phyloP scores from a whole-genome alignment of 2,329 filamentous ascomycete species.

The Pseudogymnoascus sp. region DNA sequence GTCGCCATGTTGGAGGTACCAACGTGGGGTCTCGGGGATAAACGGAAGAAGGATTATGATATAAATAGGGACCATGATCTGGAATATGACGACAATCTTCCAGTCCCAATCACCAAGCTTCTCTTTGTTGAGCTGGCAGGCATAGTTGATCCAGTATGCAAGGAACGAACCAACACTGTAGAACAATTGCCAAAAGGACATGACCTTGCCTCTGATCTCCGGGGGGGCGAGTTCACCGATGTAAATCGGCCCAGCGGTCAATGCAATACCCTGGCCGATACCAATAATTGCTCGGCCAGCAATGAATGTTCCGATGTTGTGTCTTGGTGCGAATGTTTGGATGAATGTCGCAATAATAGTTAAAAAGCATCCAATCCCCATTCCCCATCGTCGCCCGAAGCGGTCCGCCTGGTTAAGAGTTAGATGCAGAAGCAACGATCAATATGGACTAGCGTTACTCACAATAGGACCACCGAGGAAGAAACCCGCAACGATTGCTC shows the following conservation, averaged over 20 bases:
- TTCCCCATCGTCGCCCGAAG: constrained; percentile 54
- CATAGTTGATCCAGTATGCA: constrained; percentile 59
- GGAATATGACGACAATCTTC: constrained; percentile 66
- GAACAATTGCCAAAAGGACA: constrained; percentile 64
- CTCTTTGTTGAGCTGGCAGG: constrained; percentile 45
- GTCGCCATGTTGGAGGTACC: constrained; percentile 55
- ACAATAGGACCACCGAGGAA: constrained; percentile 58
- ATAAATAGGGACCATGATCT: constrained; percentile 56
- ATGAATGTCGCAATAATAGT: constrained; percentile 62
- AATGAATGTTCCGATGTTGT: constrained; percentile 58
- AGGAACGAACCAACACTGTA: constrained; percentile 59
- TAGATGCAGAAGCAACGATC: neutral
- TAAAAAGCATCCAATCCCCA: constrained; percentile 55
- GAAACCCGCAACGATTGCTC: constrained; percentile 61
- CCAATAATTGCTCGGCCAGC: constrained; percentile 61
- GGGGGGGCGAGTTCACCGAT: constrained; percentile 60
- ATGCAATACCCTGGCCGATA: constrained; percentile 59
- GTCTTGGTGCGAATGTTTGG: constrained; percentile 55
- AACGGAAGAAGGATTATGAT: constrained; percentile 56
- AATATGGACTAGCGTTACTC: constrained; percentile 16
- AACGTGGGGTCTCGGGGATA: constrained; percentile 60
- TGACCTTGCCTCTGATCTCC: constrained; percentile 57
- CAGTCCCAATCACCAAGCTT: constrained; percentile 63
- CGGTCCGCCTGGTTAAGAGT: constrained; percentile 39
- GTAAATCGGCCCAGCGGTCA: constrained; percentile 62